These are phyloP conservation scores for Aspergillus cristatus DNA, from an alignment of 495 filamentous ascomycete genomes.

Conservation along the genomic window DNA sequence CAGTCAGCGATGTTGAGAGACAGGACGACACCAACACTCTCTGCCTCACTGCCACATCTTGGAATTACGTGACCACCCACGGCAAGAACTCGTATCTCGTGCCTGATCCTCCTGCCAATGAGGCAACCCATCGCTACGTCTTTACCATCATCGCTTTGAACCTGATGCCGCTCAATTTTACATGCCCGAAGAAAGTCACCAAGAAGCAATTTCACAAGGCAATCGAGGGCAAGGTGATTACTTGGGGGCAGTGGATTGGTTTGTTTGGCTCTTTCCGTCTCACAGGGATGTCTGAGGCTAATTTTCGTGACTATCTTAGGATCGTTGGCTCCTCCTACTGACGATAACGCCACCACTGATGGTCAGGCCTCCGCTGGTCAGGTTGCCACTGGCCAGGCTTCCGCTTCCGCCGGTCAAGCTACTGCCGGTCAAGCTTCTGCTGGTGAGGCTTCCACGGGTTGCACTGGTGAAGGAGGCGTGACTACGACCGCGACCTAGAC, in stretches of 20 bases:
- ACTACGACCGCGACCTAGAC: too few relatives aligned
- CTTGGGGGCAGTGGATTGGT: slow-evolving; percentile 44
- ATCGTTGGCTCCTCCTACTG: too few relatives aligned
- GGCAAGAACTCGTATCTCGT: slow-evolving; percentile 24
- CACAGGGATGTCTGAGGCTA: slow-evolving; percentile 4
- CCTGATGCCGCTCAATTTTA: slow-evolving; percentile 26
- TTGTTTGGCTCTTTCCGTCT: slow-evolving; percentile 33
- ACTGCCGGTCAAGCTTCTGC: too few relatives aligned
- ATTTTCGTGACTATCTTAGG: too few relatives aligned
- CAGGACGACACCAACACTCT: slow-evolving; percentile 9
- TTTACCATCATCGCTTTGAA: slow-evolving; percentile 40
- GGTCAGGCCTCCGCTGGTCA: too few relatives aligned
- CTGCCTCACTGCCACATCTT: slow-evolving; percentile 22
- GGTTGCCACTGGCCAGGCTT: too few relatives aligned
- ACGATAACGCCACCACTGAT: too few relatives aligned
- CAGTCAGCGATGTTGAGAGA: slow-evolving; percentile 23
- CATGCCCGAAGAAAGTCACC: slow-evolving; percentile 19
- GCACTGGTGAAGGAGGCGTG: too few relatives aligned
- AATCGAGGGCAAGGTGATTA: slow-evolving; percentile 38
- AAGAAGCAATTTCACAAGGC: slow-evolving; percentile 33
- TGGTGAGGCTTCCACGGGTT: too few relatives aligned
- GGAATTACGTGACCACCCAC: slow-evolving; percentile 32
- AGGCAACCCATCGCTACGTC: slow-evolving; percentile 42
- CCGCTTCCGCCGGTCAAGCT: too few relatives aligned
- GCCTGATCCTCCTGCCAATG: slow-evolving; percentile 34